Percentiles rank a stretch among this genome's conserved stretches.
Conservation (phyloP, 1,139 yeast species). For the Scheffersomyces segobiensis region DNA sequence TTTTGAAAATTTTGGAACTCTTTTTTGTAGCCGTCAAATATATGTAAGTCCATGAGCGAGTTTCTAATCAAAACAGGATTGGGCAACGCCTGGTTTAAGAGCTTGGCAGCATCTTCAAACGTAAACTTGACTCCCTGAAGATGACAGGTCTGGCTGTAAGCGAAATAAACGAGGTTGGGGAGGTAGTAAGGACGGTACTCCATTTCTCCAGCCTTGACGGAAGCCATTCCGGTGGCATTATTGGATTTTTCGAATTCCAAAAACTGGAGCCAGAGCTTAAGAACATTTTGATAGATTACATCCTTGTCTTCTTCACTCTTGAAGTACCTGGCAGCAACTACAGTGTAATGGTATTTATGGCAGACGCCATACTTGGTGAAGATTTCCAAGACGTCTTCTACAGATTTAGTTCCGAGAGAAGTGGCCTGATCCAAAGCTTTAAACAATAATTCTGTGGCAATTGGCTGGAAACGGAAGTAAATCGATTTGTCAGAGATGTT, state of each 20-base stretch:
- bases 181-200: slow-evolving; percentile 17
- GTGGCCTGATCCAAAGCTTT: slow-evolving; percentile 17
- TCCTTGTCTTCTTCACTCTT: slow-evolving; percentile 11
- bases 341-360: slow-evolving; percentile 33
- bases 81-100: slow-evolving; percentile 33
- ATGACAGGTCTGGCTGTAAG: slow-evolving; percentile 34
- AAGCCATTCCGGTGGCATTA: slow-evolving; percentile 5
- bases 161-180: slow-evolving; percentile 32
- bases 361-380: slow-evolving; percentile 30
- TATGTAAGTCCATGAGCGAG: slow-evolving; percentile 13
- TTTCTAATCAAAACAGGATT: slow-evolving; percentile 19
- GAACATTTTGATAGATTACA: slow-evolving; percentile 22
- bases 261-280: slow-evolving; percentile 36
- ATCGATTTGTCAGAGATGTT: slow-evolving; percentile 26
- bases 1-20: slow-evolving; percentile 16
- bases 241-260: slow-evolving; percentile 26
- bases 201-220: slow-evolving; percentile 7
- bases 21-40: slow-evolving; percentile 9
- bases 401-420: slow-evolving; percentile 13
- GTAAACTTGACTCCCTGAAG: slow-evolving; percentile 23
- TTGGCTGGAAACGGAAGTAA: slow-evolving; percentile 27
- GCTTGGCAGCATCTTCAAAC: slow-evolving; percentile 25
- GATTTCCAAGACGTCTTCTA: slow-evolving; percentile 28
- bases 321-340: slow-evolving; percentile 23
- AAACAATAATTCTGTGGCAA: slow-evolving; percentile 23